Percentiles rank a stretch among this genome's conserved stretches.
Evolutionary conservation across 352 stramenopile genomes (phyloP).

Genomic region (Phytophthora uliginosa): DNA sequence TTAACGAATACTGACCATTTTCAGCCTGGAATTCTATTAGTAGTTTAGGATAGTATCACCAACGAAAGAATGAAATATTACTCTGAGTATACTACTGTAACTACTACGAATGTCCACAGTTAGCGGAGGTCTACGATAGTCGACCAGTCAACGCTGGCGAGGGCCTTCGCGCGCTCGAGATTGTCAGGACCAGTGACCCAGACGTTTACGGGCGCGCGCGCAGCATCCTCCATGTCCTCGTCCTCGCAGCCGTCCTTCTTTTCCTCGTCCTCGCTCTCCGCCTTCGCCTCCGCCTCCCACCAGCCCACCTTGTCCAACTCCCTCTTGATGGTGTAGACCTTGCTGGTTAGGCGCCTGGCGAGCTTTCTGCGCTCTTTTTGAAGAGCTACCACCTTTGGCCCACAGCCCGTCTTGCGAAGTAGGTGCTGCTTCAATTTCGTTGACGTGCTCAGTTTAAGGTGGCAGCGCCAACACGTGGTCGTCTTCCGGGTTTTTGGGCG

Average conservation of each 20-base stretch:
- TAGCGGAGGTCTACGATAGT: background rate
- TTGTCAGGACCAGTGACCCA: background rate
- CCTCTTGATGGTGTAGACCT: background rate
- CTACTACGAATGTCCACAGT: background rate
- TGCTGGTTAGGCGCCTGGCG: background rate
- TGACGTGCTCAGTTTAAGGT: background rate
- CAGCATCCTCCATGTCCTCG: background rate
- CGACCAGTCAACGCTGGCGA: background rate
- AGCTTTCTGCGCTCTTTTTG: background rate
- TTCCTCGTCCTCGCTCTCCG: background rate
- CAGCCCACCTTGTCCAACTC: background rate
- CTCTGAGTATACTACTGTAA: background rate
- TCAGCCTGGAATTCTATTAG: too few relatives aligned
- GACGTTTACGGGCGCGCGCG: background rate
- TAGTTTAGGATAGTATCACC: too few relatives aligned
- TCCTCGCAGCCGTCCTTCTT: background rate
- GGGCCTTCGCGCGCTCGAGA: background rate
- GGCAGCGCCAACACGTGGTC: background rate
- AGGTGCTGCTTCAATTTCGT: background rate
- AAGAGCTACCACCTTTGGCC: background rate
- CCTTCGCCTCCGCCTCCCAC: background rate
- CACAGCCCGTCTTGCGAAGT: background rate
- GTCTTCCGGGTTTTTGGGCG: background rate
- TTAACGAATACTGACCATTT: background rate
- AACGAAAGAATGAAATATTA: background rate